Percentiles rank a stretch among this genome's conserved stretches.
Evolutionary conservation across 768 basidiomycete species (phyloP).

Genomic region (Serendipita sp.): DNA sequence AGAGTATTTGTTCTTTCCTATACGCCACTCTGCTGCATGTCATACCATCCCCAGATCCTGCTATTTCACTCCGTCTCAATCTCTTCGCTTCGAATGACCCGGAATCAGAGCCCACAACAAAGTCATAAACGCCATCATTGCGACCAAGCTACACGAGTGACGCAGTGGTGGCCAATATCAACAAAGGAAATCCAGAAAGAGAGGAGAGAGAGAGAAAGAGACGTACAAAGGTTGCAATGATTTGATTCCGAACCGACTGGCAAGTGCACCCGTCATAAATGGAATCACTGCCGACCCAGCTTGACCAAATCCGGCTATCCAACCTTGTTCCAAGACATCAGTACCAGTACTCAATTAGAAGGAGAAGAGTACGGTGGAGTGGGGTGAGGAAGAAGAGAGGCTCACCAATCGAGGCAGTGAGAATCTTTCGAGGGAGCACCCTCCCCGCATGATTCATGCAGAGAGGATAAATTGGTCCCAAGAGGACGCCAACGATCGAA

Average conservation of each 20-base stretch:
- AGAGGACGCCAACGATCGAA: constrained; percentile 44
- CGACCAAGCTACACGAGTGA: constrained; percentile 41
- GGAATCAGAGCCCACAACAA: constrained; percentile 42
- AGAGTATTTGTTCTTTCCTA: no score
- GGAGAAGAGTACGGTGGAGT: no score
- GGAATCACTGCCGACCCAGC: constrained; percentile 58
- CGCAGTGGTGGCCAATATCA: no score
- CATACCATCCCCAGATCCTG: no score
- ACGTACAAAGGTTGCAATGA: constrained; percentile 48
- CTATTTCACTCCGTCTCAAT: constrained; percentile 5
- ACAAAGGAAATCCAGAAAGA: no score
- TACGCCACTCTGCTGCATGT: no score
- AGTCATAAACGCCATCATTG: constrained; percentile 45
- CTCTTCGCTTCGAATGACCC: constrained; percentile 7
- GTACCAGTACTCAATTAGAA: no score
- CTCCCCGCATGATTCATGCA: constrained; percentile 16
- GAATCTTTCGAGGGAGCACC: constrained; percentile 54
- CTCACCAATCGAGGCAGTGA: constrained; percentile 31
- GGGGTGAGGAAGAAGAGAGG: neutral
- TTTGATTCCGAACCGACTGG: constrained; percentile 42
- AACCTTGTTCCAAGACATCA: constrained; percentile 10
- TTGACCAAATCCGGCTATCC: constrained; percentile 20
- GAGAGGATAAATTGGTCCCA: constrained; percentile 66
- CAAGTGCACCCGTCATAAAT: constrained; percentile 48
- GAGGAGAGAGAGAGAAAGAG: neutral